Evolutionary conservation across 2,329 filamentous ascomycete genomes (phyloP).

Genomic region (Dactylellina sp.): DNA sequence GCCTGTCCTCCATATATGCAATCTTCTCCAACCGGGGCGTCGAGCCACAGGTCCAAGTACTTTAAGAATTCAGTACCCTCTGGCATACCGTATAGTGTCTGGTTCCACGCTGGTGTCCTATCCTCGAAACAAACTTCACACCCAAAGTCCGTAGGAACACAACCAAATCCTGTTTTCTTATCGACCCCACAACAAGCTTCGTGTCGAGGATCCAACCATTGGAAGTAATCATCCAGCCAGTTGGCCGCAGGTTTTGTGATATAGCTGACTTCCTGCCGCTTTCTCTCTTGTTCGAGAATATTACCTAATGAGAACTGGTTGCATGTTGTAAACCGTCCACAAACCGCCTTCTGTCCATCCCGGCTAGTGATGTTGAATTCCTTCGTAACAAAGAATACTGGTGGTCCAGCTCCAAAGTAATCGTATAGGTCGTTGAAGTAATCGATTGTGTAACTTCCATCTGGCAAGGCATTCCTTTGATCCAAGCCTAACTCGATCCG

Average conservation of each 20-base stretch:
- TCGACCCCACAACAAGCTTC: constrained; percentile 75
- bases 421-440: constrained; percentile 97
- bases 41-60: constrained; percentile 85
- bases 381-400: constrained; percentile 93
- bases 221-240: constrained; percentile 96
- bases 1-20: constrained; percentile 91
- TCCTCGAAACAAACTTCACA: constrained; percentile 81
- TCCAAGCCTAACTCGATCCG: constrained; percentile 83
- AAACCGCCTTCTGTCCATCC: constrained; percentile 83
- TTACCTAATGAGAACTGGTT: constrained; percentile 85
- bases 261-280: constrained; percentile 86
- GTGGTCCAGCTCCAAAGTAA: constrained; percentile 90
- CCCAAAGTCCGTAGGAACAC: constrained; percentile 67
- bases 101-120: constrained; percentile 85
- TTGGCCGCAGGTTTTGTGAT: constrained; percentile 89
- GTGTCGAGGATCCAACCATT: constrained; percentile 91
- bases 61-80: constrained; percentile 89
- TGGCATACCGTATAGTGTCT: constrained; percentile 89
- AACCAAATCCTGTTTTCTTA: constrained; percentile 57
- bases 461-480: constrained; percentile 92
- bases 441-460: constrained; percentile 91
- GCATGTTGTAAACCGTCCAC: constrained; percentile 90
- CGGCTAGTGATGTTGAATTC: constrained; percentile 82
- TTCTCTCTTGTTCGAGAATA: constrained; percentile 91
- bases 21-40: constrained; percentile 80